A percentile compares a stretch with the other conserved stretches of the same genome.
Evolutionary conservation across 108 stramenopile genomes (phyloP).

Genomic region (Discostella stelligeroides): DNA sequence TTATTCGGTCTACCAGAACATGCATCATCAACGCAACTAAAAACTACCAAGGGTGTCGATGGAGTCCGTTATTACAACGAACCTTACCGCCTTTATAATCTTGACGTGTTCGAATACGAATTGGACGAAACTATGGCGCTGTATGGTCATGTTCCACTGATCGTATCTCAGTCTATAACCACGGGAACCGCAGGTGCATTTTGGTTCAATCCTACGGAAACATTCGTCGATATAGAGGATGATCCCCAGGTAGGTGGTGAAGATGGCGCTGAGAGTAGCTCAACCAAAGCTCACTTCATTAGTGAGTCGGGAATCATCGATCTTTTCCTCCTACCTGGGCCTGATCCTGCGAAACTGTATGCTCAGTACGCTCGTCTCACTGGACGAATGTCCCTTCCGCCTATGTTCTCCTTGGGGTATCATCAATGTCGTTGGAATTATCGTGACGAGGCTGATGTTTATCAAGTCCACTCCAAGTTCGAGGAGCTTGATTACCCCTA

Average conservation of each 20-base stretch:
- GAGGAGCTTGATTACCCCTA: constrained; percentile 98
- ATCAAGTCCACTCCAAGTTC: constrained; percentile 90
- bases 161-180: constrained; percentile 70
- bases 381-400: constrained; percentile 86
- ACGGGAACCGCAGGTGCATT: constrained; percentile 91
- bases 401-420: constrained; percentile 97
- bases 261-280: constrained; percentile 18
- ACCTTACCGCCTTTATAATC: constrained; percentile 98
- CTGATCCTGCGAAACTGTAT: constrained; percentile 75
- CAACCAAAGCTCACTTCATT: constrained; percentile 90
- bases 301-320: constrained; percentile 93
- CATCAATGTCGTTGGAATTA: constrained; percentile 99
- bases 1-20: constrained; percentile 98
- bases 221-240: constrained; percentile 93
- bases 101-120: constrained; percentile 99
- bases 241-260: constrained; percentile 7
- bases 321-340: constrained; percentile 86
- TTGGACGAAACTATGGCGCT: constrained; percentile 98
- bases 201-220: constrained; percentile 99
- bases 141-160: constrained; percentile 94
- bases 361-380: constrained; percentile 91
- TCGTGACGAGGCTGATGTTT: constrained; percentile 96
- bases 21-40: constrained; percentile 87
- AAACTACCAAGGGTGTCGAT: constrained; percentile 74
- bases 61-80: constrained; percentile 81